These are phyloP conservation scores for Amphichorda felina DNA, from an alignment of 2,329 filamentous ascomycete species.

Conservation along the genomic window DNA sequence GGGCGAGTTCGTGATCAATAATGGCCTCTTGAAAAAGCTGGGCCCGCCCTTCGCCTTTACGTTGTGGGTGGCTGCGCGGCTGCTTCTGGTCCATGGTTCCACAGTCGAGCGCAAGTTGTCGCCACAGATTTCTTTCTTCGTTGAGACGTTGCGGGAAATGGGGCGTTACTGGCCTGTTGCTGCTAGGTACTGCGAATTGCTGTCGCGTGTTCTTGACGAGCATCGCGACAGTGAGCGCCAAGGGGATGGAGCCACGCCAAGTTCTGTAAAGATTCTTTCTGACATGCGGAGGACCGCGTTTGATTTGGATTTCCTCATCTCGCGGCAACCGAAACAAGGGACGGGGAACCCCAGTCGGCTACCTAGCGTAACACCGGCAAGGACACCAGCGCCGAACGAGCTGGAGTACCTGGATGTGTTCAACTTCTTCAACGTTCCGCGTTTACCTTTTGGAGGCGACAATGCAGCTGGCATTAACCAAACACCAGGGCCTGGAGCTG, in stretches of 20 bases:
- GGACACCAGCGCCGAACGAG: conserved; percentile 67
- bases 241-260: conserved; percentile 65
- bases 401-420: conserved; percentile 88
- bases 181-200: conserved; percentile 65
- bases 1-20: conserved; percentile 65
- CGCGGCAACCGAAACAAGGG: conserved; percentile 55
- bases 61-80: conserved; percentile 79
- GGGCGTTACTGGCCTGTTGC: conserved; percentile 80
- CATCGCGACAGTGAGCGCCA: conserved; percentile 68
- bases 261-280: conserved; percentile 73
- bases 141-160: conserved; percentile 71
- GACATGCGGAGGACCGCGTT: conserved; percentile 89
- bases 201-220: conserved; percentile 77
- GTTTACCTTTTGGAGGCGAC: conserved; percentile 43
- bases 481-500: conserved; percentile 9
- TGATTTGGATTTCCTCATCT: conserved; percentile 82
- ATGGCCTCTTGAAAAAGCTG: conserved; percentile 64
- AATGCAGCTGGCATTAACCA: conserved; percentile 10
- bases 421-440: conserved; percentile 86
- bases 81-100: conserved; percentile 80
- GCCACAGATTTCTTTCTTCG: conserved; percentile 68
- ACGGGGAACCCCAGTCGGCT: conserved; percentile 27
- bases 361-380: conserved; percentile 45
- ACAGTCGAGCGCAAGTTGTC: conserved; percentile 78
- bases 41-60: conserved; percentile 88